phyloP scores from a whole-genome alignment of 441 rosid genomes.

The Brassica hybrid region DNA sequence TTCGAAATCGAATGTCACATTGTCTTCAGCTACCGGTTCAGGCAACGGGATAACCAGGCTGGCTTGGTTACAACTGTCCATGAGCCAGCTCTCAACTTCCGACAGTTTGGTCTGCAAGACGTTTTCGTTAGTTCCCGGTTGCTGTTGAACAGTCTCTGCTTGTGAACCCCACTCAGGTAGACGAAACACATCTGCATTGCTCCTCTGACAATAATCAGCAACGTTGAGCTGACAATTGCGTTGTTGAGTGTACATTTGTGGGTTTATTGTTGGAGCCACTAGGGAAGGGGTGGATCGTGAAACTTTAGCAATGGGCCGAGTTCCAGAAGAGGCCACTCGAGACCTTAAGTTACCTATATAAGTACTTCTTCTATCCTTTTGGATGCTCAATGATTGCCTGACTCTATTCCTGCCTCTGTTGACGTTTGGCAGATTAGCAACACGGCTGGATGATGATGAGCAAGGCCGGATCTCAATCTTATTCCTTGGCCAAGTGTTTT shows the following conservation, averaged over 20 bases:
- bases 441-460: constrained; percentile 18
- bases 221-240: not conserved
- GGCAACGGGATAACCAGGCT: constrained; percentile 39
- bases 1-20: constrained; percentile 62
- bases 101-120: constrained; percentile 39
- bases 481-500: constrained; percentile 30
- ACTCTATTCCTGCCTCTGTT: constrained; percentile 35
- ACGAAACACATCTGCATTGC: constrained; percentile 28
- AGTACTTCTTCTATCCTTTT: constrained; percentile 44
- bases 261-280: constrained; percentile 16
- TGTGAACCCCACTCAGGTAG: constrained; percentile 32
- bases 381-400: constrained; percentile 32
- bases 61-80: constrained; percentile 42
- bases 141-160: constrained; percentile 19
- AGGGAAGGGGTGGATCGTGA: constrained; percentile 36
- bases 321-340: constrained; percentile 29
- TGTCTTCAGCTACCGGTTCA: constrained; percentile 47
- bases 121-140: constrained; percentile 16
- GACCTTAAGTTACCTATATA: constrained; percentile 29
- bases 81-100: constrained; percentile 48
- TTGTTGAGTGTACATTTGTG: constrained; percentile 25
- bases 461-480: constrained; percentile 49
- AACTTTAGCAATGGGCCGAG: constrained; percentile 36
- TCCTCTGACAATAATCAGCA: not conserved
- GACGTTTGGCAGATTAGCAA: constrained; percentile 35